Evolutionary conservation across 2,329 filamentous ascomycete species (phyloP).

Genomic region (Fusarium armeniacum): DNA sequence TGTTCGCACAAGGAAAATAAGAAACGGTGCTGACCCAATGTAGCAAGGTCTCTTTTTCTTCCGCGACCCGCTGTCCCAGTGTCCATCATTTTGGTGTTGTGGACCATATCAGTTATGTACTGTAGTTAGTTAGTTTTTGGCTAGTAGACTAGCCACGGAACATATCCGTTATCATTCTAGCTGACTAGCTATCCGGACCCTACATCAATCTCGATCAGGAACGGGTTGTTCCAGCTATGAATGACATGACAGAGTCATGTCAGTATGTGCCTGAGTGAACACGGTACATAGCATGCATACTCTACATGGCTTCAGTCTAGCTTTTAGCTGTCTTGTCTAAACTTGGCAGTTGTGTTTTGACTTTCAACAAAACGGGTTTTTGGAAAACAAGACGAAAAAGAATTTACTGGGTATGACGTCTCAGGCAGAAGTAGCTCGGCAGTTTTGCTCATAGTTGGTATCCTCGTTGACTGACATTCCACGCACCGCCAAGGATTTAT

Average conservation of each 20-base stretch:
- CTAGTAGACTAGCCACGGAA: not conserved
- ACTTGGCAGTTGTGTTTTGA: not conserved
- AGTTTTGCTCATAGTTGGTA: slow-evolving; percentile 2
- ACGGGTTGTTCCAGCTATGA: not conserved
- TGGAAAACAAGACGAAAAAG: not conserved
- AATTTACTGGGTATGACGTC: not conserved
- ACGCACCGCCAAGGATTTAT: not conserved
- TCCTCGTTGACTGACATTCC: not conserved
- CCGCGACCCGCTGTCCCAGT: not conserved
- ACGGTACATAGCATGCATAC: not conserved
- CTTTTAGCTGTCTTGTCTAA: not conserved
- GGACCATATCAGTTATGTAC: not conserved
- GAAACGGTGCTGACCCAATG: not conserved
- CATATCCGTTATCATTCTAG: not conserved
- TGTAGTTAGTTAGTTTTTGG: not conserved
- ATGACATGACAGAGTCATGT: not conserved
- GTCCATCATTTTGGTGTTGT: not conserved
- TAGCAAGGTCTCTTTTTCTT: not conserved
- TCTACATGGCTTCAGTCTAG: slow-evolving; percentile 6
- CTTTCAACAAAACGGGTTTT: slow-evolving; percentile 16
- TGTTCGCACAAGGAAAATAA: not conserved
- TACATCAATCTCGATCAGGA: not conserved
- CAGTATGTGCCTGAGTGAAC: not conserved
- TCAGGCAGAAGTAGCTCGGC: slow-evolving; percentile 1
- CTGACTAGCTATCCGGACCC: not conserved